Conservation (phyloP, 495 filamentous ascomycete genomes). For the Letharia lupina region DNA sequence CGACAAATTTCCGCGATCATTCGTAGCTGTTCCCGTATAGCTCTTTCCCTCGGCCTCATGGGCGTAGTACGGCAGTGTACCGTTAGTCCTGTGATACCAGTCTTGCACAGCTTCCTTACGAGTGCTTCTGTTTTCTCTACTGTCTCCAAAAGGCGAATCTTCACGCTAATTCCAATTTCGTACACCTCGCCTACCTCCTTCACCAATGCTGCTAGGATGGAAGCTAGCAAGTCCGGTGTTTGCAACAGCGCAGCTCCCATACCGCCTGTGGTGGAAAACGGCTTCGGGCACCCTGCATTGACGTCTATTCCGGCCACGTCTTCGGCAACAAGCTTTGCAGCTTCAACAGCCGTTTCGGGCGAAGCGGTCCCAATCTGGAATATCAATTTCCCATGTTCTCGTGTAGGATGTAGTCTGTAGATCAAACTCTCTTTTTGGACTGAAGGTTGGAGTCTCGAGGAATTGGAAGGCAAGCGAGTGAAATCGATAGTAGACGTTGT, state of each 20-base stretch:
- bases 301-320: conserved; percentile 93
- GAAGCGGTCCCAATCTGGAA: conserved; percentile 87
- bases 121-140: conserved; percentile 61
- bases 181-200: conserved; percentile 63
- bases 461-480: conserved; percentile 59
- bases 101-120: conserved; percentile 64
- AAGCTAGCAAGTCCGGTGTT: conserved; percentile 70
- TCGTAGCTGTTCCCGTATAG: conserved; percentile 73
- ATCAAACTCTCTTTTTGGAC: conserved; percentile 60
- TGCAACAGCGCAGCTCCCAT: conserved; percentile 90
- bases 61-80: conserved; percentile 93
- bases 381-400: conserved; percentile 64
- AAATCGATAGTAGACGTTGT: conserved; percentile 73
- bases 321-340: conserved; percentile 69
- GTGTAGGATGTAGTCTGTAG: conserved; percentile 69
- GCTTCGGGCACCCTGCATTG: conserved; percentile 95
- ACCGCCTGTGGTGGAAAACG: conserved; percentile 80
- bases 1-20: conserved; percentile 73
- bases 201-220: conserved; percentile 75
- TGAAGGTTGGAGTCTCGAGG: conserved; percentile 37
- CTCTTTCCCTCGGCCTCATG: conserved; percentile 83
- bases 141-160: conserved; percentile 81
- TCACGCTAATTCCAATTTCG: conserved; percentile 87
- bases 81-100: conserved; percentile 86
- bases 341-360: conserved; percentile 71